Conservation (phyloP, 2,329 filamentous ascomycete genomes). For the Daldinia sp. region DNA sequence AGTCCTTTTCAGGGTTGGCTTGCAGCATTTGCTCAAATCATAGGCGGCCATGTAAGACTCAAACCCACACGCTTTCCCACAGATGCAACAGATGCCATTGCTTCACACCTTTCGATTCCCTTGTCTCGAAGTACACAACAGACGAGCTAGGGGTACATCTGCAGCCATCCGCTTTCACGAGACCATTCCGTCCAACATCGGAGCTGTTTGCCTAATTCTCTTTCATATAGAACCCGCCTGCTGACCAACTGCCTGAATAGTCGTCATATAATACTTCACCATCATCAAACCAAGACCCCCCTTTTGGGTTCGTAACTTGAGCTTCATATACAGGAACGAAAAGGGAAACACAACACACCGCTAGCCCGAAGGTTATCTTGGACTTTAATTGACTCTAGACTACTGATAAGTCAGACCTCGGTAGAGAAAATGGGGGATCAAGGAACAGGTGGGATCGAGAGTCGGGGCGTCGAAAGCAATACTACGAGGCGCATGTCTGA, state of each 20-base stretch:
- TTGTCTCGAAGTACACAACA: conserved; percentile 47
- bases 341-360: conserved; percentile 10
- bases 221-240: conserved; percentile 39
- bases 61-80: conserved; percentile 45
- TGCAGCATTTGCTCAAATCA: conserved; percentile 45
- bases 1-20: conserved; percentile 46
- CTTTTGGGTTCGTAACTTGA: conserved; percentile 19
- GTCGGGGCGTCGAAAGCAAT: conserved; percentile 50
- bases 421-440: conserved; percentile 50
- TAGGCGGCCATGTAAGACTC: conserved; percentile 46
- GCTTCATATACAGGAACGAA: conserved; percentile 14
- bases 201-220: conserved; percentile 43
- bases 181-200: conserved; percentile 46
- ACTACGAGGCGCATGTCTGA: conserved; percentile 50
- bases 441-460: conserved; percentile 51
- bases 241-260: conserved; percentile 39
- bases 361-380: conserved; percentile 3
- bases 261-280: conserved; percentile 24
- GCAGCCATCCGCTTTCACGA: conserved; percentile 46
- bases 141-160: conserved; percentile 42
- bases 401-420: conserved; percentile 19
- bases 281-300: conserved; percentile 22
- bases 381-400: conserved; percentile 16
- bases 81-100: conserved; percentile 44
- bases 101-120: conserved; percentile 45